phyloP scores from a whole-genome alignment of 129 eudicot species.

The Flaveria trinervia region DNA sequence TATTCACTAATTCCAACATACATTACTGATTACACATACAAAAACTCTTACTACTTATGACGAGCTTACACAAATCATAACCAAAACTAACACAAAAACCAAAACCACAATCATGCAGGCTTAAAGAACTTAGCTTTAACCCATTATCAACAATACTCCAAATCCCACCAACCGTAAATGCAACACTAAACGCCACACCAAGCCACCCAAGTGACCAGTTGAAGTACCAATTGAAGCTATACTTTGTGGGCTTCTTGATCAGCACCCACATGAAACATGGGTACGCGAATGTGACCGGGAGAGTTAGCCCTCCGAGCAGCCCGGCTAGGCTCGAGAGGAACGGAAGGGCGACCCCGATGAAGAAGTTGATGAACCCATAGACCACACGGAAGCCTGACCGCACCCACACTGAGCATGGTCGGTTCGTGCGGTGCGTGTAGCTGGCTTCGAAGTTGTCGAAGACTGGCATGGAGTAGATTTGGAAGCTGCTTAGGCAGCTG shows the following conservation, averaged over 20 bases:
- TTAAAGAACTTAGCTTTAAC: slow-evolving; percentile 78
- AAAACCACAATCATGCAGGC: slow-evolving; percentile 46
- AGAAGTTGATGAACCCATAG: slow-evolving; percentile 65
- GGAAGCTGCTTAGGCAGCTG: slow-evolving; percentile 90
- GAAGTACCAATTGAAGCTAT: slow-evolving; percentile 84
- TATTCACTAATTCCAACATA: neutral
- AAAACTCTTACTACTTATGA: neutral
- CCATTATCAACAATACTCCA: slow-evolving; percentile 93
- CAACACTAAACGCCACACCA: slow-evolving; percentile 83
- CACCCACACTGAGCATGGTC: slow-evolving; percentile 92
- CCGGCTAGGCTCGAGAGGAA: slow-evolving; percentile 93
- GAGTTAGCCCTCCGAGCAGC: slow-evolving; percentile 82
- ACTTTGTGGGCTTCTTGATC: slow-evolving; percentile 72
- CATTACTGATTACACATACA: no score
- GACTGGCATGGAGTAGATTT: slow-evolving; percentile 93
- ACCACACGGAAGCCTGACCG: slow-evolving; percentile 88
- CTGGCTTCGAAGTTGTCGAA: slow-evolving; percentile 94
- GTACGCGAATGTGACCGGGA: slow-evolving; percentile 93
- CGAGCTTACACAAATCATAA: neutral
- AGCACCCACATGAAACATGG: slow-evolving; percentile 99
- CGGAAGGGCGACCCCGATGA: slow-evolving; percentile 87
- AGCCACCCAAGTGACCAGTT: slow-evolving; percentile 92
- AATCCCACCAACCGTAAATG: slow-evolving; percentile 83
- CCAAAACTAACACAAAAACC: neutral
- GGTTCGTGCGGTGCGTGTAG: slow-evolving; percentile 83